These are phyloP conservation scores for Drechslerella dactyloides DNA, from an alignment of 2,329 filamentous ascomycete genomes.

Conservation along the genomic window DNA sequence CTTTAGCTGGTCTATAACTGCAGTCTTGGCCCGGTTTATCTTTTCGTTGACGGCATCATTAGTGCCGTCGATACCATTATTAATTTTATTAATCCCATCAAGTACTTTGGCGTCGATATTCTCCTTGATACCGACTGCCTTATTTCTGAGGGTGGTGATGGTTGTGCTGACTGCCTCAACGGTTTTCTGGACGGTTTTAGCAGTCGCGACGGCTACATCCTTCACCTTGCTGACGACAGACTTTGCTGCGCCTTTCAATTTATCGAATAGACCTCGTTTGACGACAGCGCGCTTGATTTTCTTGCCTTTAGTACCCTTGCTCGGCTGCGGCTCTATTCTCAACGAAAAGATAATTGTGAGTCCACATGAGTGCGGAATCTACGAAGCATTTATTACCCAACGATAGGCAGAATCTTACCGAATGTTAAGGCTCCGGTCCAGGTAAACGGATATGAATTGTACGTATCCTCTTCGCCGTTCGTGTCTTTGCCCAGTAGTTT, in stretches of 20 bases:
- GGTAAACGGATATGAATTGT: not conserved
- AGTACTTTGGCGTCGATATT: too few relatives aligned
- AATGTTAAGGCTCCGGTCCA: slow-evolving; percentile 1
- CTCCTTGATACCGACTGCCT: too few relatives aligned
- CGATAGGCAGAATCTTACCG: not conserved
- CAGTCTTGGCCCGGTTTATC: too few relatives aligned
- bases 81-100: too few relatives aligned
- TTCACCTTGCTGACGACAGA: not conserved
- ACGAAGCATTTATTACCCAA: too few relatives aligned
- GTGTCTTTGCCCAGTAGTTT: too few relatives aligned
- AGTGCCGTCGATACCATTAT: too few relatives aligned
- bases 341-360: not conserved
- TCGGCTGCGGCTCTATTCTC: too few relatives aligned
- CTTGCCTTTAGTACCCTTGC: slow-evolving; percentile 11
- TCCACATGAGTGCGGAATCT: too few relatives aligned
- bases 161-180: not conserved
- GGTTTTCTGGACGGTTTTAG: not conserved
- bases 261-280: slow-evolving; percentile 1
- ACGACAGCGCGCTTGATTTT: not conserved
- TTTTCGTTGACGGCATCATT: too few relatives aligned
- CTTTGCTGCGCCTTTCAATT: not conserved
- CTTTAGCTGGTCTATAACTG: too few relatives aligned
- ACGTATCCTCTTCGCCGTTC: too few relatives aligned
- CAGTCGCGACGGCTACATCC: not conserved
- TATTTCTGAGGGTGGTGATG: not conserved